These are phyloP conservation scores for Daldinia childiae DNA, from an alignment of 495 filamentous ascomycete species.

Conservation along the genomic window DNA sequence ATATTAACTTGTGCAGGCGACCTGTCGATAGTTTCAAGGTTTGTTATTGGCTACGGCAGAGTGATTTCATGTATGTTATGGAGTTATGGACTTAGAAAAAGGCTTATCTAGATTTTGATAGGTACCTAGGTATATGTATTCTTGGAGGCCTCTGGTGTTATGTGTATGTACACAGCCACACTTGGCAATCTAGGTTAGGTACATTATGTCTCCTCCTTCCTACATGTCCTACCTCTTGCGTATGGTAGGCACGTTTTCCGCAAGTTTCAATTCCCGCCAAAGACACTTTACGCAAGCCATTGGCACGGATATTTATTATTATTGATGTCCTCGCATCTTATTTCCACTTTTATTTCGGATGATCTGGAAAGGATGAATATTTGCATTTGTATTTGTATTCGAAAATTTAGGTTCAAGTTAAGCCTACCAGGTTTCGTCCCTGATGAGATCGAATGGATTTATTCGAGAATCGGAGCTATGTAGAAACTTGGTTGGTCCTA, in stretches of 20 bases:
- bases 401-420: neutral
- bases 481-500: neutral
- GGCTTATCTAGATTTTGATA: too few relatives aligned
- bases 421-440: neutral
- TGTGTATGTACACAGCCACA: constrained; percentile 4
- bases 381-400: neutral
- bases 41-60: neutral
- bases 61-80: neutral
- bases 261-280: neutral
- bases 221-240: too few relatives aligned
- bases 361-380: constrained; percentile 1
- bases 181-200: constrained; percentile 11
- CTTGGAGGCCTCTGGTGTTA: neutral
- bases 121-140: too few relatives aligned
- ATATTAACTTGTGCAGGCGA: constrained; percentile 1
- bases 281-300: constrained; percentile 8
- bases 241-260: neutral
- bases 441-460: constrained; percentile 14
- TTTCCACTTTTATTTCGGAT: constrained; percentile 16
- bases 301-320: constrained; percentile 9
- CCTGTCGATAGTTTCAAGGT: neutral
- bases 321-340: neutral
- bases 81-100: too few relatives aligned
- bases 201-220: neutral
- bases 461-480: constrained; percentile 1